Base-by-base conservation (phyloP, 495 filamentous ascomycete genomes). In the Penicillium canescens region DNA sequence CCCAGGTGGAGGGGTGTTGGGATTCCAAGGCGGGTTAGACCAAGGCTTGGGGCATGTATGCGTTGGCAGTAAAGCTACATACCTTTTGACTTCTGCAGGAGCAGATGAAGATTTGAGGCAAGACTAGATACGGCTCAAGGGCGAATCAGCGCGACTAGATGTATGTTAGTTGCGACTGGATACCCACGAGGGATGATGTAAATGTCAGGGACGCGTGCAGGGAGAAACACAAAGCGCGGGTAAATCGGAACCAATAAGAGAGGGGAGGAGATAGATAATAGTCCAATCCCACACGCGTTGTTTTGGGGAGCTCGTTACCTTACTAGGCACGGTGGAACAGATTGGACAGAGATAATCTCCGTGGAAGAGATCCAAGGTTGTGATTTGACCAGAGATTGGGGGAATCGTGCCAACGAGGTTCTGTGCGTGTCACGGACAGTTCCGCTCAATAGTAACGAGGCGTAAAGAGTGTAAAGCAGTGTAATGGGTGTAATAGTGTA, bases 21-120 rank as follows among this genome's bases (percentile, higher is more conserved):
- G 56, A 44, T 49, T 52, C 49, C 48, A 56, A 61, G 62, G 64
- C 63, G 59, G 61, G 46, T 68, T 66, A 71, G 66, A 65, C 54
- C 61, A 62, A 63, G 53, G 66, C 56, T 55, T 61, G 60, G 61
- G 56, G 67, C 63, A 75, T 68, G 75, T 73, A 77, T 78, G 75
- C 74, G 75, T 74, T 78, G 75, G 75, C 75, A 78, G 51, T 74
- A 72, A 67, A 74, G 68, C 57, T 57, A 73, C 74, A 70, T 77
- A 78, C 75, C 71, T 74, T 63, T 66, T 57, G 54, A 26, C 53
- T 52, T 70, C 70, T 63, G 69, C 61, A 69, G 65, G 61, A 51
- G 54, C 52, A 61, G 47, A 41, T 46, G 59, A 54, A 54, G 52
- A 48, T 47, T 49, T 40, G 57, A 63, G 56, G 54, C 49, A 47